phyloP scores from a whole-genome alignment of 176 grass and related monocot species.

The Bolboschoenus planiculmis region DNA sequence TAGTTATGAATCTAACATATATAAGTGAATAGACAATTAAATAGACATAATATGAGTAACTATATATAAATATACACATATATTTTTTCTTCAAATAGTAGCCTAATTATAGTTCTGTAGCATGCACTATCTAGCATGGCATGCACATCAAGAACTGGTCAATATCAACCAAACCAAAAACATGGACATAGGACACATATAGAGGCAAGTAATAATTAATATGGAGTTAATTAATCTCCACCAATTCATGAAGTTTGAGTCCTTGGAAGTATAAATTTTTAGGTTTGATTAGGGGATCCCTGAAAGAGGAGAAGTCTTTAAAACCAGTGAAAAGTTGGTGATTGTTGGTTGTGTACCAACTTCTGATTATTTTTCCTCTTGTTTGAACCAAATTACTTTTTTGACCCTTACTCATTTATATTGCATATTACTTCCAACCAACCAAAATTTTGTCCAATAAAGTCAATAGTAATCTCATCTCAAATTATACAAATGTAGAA shows the following conservation, averaged over 20 bases:
- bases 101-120: background rate
- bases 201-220: background rate
- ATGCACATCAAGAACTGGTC: constrained; percentile 12
- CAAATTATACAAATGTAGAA: too few species aligned
- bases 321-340: constrained; percentile 68
- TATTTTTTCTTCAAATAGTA: background rate
- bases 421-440: background rate
- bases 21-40: too few species aligned
- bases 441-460: background rate
- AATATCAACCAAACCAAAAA: constrained; percentile 22
- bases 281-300: constrained; percentile 54
- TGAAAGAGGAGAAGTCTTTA: constrained; percentile 29
- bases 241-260: background rate
- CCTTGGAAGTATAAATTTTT: constrained; percentile 22
- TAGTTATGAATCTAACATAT: too few species aligned
- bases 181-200: background rate
- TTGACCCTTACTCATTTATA: background rate
- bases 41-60: too few species aligned
- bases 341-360: constrained; percentile 40
- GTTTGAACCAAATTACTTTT: background rate
- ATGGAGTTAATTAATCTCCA: background rate
- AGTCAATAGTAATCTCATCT: too few species aligned
- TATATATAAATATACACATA: background rate
- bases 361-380: constrained; percentile 18
- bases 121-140: background rate